phyloP scores from a whole-genome alignment of 305 asterid genomes.

The Lippia alba region DNA sequence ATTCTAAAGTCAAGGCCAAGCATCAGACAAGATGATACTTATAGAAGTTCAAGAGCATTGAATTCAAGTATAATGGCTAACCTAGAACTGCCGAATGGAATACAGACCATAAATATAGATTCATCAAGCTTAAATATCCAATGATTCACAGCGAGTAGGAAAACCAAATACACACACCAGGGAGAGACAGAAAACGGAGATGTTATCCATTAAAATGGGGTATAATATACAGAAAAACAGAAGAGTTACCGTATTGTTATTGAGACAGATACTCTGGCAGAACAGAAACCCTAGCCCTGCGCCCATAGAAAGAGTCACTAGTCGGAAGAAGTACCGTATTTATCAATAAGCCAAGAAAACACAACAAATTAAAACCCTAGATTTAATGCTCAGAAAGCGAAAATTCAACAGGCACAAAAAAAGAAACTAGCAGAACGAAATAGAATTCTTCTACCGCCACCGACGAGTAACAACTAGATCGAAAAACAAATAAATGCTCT shows the following conservation, averaged over 20 bases:
- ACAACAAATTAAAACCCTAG: constrained; percentile 2
- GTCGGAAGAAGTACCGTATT: background rate
- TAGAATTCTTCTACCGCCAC: background rate
- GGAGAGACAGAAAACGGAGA: background rate
- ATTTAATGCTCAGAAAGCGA: background rate
- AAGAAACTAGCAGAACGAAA: background rate
- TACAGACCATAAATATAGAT: background rate
- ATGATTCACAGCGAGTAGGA: background rate
- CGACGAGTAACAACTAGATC: background rate
- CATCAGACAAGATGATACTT: background rate
- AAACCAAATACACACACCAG: background rate
- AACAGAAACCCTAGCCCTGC: constrained; percentile 15
- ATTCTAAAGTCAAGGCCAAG: background rate
- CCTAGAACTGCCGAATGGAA: background rate
- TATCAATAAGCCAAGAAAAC: background rate
- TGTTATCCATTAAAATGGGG: background rate
- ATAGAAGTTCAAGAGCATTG: background rate
- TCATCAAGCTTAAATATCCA: too few relatives aligned
- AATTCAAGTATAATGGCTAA: background rate
- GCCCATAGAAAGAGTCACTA: background rate
- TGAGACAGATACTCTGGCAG: background rate
- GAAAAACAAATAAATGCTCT: background rate
- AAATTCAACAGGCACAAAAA: background rate
- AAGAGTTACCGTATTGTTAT: background rate
- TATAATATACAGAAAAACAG: background rate